Evolutionary conservation across 2,329 filamentous ascomycete species (phyloP).

Genomic region (Chaetomium strumarium): DNA sequence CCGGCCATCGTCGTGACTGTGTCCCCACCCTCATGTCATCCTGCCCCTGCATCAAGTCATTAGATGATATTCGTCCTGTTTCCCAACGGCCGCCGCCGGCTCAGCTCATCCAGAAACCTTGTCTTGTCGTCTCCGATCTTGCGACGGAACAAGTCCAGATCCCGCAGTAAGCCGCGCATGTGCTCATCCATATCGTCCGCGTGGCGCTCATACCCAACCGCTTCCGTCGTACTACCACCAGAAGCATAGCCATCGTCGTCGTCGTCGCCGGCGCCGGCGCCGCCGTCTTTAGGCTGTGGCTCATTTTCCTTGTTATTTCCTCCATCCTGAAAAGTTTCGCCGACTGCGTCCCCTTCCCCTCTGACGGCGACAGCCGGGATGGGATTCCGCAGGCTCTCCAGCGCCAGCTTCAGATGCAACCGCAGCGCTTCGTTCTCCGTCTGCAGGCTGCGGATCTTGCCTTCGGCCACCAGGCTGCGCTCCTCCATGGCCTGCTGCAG

Average conservation of each 20-base stretch:
- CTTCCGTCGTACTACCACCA: conserved; percentile 28
- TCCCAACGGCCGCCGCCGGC: conserved; percentile 48
- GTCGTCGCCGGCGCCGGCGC: conserved; percentile 42
- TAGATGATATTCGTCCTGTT: conserved; percentile 37
- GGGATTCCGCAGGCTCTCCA: conserved; percentile 84
- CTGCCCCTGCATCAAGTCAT: conserved; percentile 3
- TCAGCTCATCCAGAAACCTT: conserved; percentile 61
- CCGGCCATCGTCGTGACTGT: neutral
- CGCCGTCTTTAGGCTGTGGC: conserved; percentile 34
- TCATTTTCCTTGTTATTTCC: conserved; percentile 26
- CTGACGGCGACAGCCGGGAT: conserved; percentile 50
- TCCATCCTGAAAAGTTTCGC: conserved; percentile 18
- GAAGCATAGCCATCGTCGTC: conserved; percentile 47
- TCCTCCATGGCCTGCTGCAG: conserved; percentile 98
- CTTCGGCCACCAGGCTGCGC: conserved; percentile 79
- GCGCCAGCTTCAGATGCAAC: conserved; percentile 79
- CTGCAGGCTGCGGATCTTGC: conserved; percentile 84
- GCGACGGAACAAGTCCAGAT: conserved; percentile 71
- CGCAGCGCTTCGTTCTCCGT: conserved; percentile 87
- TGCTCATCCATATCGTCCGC: conserved; percentile 70
- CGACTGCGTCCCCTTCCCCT: conserved; percentile 25
- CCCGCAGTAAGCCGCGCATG: conserved; percentile 76
- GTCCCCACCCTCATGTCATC: neutral
- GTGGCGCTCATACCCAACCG: conserved; percentile 41
- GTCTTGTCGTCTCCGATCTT: conserved; percentile 80